Base-by-base conservation (phyloP, 306 rosid genomes). In the Dicorynia guianensis region DNA sequence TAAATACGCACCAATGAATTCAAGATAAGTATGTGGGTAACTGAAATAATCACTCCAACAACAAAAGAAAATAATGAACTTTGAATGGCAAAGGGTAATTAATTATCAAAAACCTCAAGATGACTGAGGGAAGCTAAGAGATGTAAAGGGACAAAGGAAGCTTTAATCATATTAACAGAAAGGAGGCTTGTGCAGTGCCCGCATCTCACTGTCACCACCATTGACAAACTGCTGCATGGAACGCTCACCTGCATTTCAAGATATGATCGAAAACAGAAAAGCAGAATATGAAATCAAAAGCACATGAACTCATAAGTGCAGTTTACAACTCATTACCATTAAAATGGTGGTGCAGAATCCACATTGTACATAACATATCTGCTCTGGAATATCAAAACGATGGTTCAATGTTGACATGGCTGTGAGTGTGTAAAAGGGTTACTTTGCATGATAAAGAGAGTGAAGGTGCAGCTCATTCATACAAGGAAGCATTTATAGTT, bases 151-250 rank as follows among this genome's bases (percentile, higher is more conserved):
- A 92, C 82, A 73, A 90, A 88, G 74, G 97, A 83, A 85, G 96
- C 95, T 79, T 90, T 90, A 87, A 80, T 83, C 98, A 92, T 87
- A 58, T 92, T 90, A 71, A 92, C 95, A 44, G 98, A 92, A 8
- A 94, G 87, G 35, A 94, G 93, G 82, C 88, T 76, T 10, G 93
- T 76, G 89, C 97, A 94, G 67, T 94, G 98, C 12, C 98, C 98
- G 36, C 97, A 94, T 76, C 93, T 90, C 6, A 94, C 97, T n/a
- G 90, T 90, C 43, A 92, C 98, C 78, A 86, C 89, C 97, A 81
- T 86, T 64, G 94, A 84, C 78, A 94, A 75, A 85, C 97, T 92
- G 87, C 87, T 84, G 87, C 93, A 94, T 77, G 98, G 98, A 14
- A 94, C 96, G 38, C 97, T 92, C 3, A 94, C 98, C 97, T 94